These are phyloP conservation scores for Vachellia pachyceras DNA, from an alignment of 306 rosid species.

Conservation along the genomic window DNA sequence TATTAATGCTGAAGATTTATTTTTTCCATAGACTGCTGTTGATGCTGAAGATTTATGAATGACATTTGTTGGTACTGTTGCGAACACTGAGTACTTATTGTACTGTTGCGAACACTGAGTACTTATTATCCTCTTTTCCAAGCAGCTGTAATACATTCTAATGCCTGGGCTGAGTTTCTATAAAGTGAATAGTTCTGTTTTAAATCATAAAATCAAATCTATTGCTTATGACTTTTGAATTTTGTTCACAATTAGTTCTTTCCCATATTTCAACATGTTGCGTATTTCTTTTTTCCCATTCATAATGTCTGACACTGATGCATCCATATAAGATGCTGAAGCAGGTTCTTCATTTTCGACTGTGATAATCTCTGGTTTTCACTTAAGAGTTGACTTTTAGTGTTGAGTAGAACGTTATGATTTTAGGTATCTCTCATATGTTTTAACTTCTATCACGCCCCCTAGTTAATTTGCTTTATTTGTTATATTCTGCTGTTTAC, in stretches of 20 bases:
- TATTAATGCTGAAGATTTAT: background rate
- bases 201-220: background rate
- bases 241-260: background rate
- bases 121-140: background rate
- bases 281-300: background rate
- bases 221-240: background rate
- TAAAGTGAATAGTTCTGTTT: background rate
- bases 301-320: conserved; percentile 4
- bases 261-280: background rate
- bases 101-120: conserved; percentile 9
- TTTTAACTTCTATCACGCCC: background rate
- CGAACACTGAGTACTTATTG: conserved; percentile 1
- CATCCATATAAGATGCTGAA: background rate
- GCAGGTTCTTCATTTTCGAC: background rate
- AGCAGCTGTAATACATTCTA: background rate
- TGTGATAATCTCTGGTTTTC: background rate
- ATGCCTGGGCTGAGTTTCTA: conserved; percentile 16
- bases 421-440: background rate
- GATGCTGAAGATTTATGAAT: background rate
- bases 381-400: background rate
- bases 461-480: conserved; percentile 16
- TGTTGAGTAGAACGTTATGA: conserved; percentile 18
- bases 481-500: conserved; percentile 12
- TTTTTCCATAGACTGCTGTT: background rate
- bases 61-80: background rate